phyloP scores from a whole-genome alignment of 768 basidiomycete genomes.

The Pleurotus sapidus region DNA sequence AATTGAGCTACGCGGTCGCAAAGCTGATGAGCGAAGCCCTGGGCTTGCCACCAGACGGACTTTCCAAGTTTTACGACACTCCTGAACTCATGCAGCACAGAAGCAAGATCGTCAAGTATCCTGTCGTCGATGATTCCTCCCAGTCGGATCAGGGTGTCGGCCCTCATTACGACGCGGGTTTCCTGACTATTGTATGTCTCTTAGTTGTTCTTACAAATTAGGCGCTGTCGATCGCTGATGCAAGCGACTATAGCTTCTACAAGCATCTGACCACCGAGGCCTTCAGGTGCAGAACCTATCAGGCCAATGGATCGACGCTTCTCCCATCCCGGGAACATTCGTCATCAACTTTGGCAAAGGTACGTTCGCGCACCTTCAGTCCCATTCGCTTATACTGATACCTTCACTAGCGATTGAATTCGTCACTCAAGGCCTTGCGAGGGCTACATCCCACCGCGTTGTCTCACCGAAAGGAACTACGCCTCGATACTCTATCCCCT shows the following conservation, averaged over 20 bases:
- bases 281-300: slow-evolving; percentile 81
- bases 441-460: slow-evolving; percentile 81
- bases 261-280: slow-evolving; percentile 75
- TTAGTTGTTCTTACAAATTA: background rate
- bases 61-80: slow-evolving; percentile 62
- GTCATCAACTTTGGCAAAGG: slow-evolving; percentile 84
- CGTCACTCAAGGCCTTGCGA: slow-evolving; percentile 69
- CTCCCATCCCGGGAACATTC: slow-evolving; percentile 76
- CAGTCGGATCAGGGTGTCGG: slow-evolving; percentile 71
- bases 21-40: slow-evolving; percentile 67
- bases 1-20: slow-evolving; percentile 59
- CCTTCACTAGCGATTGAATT: slow-evolving; percentile 62
- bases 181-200: slow-evolving; percentile 69
- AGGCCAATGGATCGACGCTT: slow-evolving; percentile 81
- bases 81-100: slow-evolving; percentile 70
- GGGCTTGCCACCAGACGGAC: slow-evolving; percentile 56
- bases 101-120: slow-evolving; percentile 75
- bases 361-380: slow-evolving; percentile 15
- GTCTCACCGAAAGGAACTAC: slow-evolving; percentile 60
- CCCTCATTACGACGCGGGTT: slow-evolving; percentile 81
- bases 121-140: slow-evolving; percentile 42
- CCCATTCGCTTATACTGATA: background rate
- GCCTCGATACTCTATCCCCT: slow-evolving; percentile 79
- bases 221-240: background rate
- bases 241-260: slow-evolving; percentile 52